Evolutionary conservation across 495 filamentous ascomycete genomes (phyloP).

Genomic region (Penicillium daleae): DNA sequence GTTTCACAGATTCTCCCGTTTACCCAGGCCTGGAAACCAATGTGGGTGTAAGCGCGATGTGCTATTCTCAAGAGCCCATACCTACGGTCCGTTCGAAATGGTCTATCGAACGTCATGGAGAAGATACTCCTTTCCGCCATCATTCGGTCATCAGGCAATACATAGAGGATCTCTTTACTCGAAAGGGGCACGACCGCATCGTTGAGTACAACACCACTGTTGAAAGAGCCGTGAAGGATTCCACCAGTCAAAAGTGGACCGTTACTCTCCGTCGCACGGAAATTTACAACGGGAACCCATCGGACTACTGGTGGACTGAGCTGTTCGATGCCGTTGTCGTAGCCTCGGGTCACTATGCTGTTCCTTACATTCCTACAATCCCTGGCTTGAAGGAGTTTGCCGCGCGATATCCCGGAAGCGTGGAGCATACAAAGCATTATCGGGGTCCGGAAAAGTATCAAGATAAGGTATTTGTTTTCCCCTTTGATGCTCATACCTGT

Average conservation of each 20-base stretch:
- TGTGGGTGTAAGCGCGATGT: constrained; percentile 44
- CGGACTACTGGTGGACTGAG: constrained; percentile 51
- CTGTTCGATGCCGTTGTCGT: constrained; percentile 74
- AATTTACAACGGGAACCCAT: constrained; percentile 10
- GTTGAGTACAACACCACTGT: constrained; percentile 49
- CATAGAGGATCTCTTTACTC: constrained; percentile 42
- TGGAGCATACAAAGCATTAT: constrained; percentile 48
- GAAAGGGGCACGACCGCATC: constrained; percentile 38
- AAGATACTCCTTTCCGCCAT: constrained; percentile 45
- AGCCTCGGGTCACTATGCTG: constrained; percentile 78
- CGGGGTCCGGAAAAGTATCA: constrained; percentile 40
- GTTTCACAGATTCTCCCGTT: constrained; percentile 52
- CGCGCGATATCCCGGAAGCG: constrained; percentile 35
- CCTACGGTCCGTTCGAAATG: constrained; percentile 37
- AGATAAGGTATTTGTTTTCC: constrained; percentile 36
- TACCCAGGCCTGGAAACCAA: constrained; percentile 47
- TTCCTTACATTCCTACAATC: constrained; percentile 70
- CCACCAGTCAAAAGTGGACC: constrained; percentile 34
- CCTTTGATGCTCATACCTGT: neutral
- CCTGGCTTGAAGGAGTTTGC: constrained; percentile 43
- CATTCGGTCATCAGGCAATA: constrained; percentile 43
- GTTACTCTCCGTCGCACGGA: constrained; percentile 42
- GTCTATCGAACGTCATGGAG: constrained; percentile 41
- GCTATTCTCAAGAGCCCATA: constrained; percentile 44
- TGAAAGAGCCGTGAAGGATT: constrained; percentile 41